Evolutionary conservation across 1,284 basidiomycete species (phyloP).

Genomic region (Leccinum fallax): DNA sequence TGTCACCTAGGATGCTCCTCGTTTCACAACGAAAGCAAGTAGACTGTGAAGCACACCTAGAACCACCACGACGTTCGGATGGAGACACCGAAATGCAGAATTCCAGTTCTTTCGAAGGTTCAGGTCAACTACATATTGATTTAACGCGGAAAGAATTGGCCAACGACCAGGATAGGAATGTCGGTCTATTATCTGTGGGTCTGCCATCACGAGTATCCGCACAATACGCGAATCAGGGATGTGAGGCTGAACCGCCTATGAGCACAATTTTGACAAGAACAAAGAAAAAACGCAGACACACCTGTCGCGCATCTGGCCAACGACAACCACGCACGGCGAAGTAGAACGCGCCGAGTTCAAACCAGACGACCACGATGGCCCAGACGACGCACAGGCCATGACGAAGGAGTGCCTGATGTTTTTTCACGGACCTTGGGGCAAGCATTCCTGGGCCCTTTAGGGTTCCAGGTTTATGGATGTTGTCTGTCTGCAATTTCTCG

Average conservation of each 20-base stretch:
- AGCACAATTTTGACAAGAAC: background rate
- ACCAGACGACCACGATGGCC: constrained; percentile 35
- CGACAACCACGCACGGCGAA: constrained; percentile 22
- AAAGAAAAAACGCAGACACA: constrained; percentile 4
- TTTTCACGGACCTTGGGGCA: constrained; percentile 11
- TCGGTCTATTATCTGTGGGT: constrained; percentile 73
- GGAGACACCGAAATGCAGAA: constrained; percentile 53
- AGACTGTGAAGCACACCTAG: constrained; percentile 78
- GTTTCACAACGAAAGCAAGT: constrained; percentile 26
- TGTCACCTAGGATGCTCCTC: constrained; percentile 48
- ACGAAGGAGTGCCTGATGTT: constrained; percentile 10
- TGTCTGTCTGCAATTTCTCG: too few relatives aligned
- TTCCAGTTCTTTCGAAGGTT: constrained; percentile 80
- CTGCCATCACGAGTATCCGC: constrained; percentile 74
- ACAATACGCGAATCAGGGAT: constrained; percentile 37
- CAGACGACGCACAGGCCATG: constrained; percentile 24
- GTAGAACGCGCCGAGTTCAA: constrained; percentile 31
- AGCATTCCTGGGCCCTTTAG: background rate
- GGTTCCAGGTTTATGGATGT: too few relatives aligned
- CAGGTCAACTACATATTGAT: constrained; percentile 61
- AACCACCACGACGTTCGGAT: constrained; percentile 76
- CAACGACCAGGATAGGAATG: constrained; percentile 45
- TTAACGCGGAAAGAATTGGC: constrained; percentile 44
- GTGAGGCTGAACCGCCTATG: constrained; percentile 17
- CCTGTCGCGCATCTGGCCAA: constrained; percentile 31